Percentiles rank a stretch among this genome's conserved stretches.
These are phyloP conservation scores for Nymphaea colorata DNA, from an alignment of 164 flowering plant genomes.

Conservation along the genomic window DNA sequence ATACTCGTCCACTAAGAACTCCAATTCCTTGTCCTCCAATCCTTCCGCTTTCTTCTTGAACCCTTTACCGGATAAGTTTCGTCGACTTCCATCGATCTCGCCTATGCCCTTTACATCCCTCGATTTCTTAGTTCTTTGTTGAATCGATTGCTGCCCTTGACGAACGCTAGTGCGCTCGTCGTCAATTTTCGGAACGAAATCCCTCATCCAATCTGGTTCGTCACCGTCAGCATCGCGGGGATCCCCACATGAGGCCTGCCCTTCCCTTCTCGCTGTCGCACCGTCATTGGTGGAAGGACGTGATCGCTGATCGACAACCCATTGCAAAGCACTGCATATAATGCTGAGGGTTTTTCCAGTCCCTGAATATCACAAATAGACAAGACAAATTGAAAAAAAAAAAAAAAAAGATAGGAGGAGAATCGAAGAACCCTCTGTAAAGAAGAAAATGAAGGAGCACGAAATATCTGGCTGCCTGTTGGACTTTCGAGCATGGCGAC, in stretches of 20 bases:
- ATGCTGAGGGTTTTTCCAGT: conserved; percentile 94
- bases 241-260: background rate
- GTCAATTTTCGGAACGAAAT: conserved; percentile 24
- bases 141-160: conserved; percentile 1
- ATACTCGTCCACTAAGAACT: conserved; percentile 77
- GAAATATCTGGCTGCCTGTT: conserved; percentile 40
- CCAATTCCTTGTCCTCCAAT: conserved; percentile 34
- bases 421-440: background rate
- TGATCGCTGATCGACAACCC: conserved; percentile 60
- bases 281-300: conserved; percentile 4
- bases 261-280: conserved; percentile 7
- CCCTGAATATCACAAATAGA: conserved; percentile 23
- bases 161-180: conserved; percentile 16
- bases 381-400: background rate
- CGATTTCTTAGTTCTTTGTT: conserved; percentile 10
- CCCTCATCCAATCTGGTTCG: conserved; percentile 91
- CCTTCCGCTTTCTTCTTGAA: conserved; percentile 16
- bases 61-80: conserved; percentile 9
- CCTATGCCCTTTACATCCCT: conserved; percentile 9
- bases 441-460: background rate
- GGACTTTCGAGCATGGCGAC: conserved; percentile 98
- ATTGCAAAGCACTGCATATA: conserved; percentile 89
- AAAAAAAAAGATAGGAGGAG: too few relatives aligned
- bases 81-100: conserved; percentile 5
- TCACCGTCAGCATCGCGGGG: conserved; percentile 46